phyloP scores from a whole-genome alignment of 495 filamentous ascomycete species.

The Penicillium macrosclerotiorum region DNA sequence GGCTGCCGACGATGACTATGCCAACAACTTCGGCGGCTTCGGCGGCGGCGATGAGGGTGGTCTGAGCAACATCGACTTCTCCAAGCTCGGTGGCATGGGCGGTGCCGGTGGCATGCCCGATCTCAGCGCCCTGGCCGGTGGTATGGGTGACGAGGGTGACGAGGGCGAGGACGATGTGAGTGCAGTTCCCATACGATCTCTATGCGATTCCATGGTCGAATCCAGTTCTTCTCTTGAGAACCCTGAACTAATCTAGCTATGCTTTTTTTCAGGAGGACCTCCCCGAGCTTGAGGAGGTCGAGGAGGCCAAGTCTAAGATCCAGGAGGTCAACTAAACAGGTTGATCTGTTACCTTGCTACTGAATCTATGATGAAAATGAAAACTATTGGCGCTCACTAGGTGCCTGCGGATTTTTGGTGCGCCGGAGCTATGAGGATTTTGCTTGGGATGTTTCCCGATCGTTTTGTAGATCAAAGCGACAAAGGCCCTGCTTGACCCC shows the following conservation, averaged over 20 bases:
- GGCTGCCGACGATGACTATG: constrained; percentile 74
- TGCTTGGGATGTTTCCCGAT: constrained; percentile 15
- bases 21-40: constrained; percentile 66
- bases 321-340: constrained; percentile 53
- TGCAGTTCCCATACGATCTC: constrained; percentile 24
- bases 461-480: constrained; percentile 19
- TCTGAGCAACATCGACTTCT: constrained; percentile 73
- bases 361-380: constrained; percentile 29
- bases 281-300: constrained; percentile 56
- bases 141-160: constrained; percentile 49
- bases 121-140: constrained; percentile 46
- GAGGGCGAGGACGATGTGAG: constrained; percentile 57
- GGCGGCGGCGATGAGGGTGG: constrained; percentile 63
- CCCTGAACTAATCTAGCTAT: no score
- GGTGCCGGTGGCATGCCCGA: constrained; percentile 41
- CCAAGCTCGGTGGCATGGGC: constrained; percentile 67
- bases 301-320: constrained; percentile 53
- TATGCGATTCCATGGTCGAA: no score
- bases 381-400: constrained; percentile 19
- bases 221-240: no score
- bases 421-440: constrained; percentile 16
- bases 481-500: constrained; percentile 7
- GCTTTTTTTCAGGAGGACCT: constrained; percentile 67
- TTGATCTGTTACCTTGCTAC: constrained; percentile 11
- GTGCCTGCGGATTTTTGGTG: constrained; percentile 13